Evolutionary conservation across 2,329 filamentous ascomycete species (phyloP), one percentile per base, ranked within the genome.

Genomic region (Hypoxylon sp.): DNA sequence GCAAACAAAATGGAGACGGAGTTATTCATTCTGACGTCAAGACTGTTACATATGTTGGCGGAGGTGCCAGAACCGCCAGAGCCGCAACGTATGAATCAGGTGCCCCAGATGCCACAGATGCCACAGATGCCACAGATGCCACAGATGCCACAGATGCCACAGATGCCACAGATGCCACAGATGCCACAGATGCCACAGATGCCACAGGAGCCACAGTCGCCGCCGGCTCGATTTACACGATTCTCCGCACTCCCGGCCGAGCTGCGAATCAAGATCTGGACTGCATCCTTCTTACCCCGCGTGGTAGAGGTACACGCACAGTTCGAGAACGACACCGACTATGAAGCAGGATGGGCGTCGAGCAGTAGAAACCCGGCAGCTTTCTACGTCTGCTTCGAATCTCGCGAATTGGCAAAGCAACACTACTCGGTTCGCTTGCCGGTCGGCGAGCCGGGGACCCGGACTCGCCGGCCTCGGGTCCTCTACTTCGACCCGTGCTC

Each of bases 201-300:
- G 25, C 25, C 25, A 27, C 25, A 27, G 25, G 5, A 27, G 25
- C 25, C 25, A 27, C 25, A 27, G 25, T 4, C 3, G 25, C 22
- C 46, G 14, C 1, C 30, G 22, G 33, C 42, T 17, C 30, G 42
- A 25, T 81, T 82, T 46, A 68, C 66, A 3, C 51, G 62, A 8
- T 81, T 82, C 48, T 70, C 73, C 10, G 57, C 69, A 6, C 72
- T 82, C 1, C 80, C 80, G 11, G 59, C 78, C 4, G 80, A 82
- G 66, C 69, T 82, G 25, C 78, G 80, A 37, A 72, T 80, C 64
- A 74, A 77, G 54, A 78, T 82, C 55, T 81, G 79, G 80, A 62
- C 74, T 20, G 64, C 73, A 35, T 78, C 79, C 2, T 77, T 81
- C 51, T 49, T 71, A 11, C 77, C 78, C 1, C 78, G 80, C 25